These are phyloP conservation scores for Bruguiera sexangula DNA, from an alignment of 345 rosid species.

Conservation along the genomic window DNA sequence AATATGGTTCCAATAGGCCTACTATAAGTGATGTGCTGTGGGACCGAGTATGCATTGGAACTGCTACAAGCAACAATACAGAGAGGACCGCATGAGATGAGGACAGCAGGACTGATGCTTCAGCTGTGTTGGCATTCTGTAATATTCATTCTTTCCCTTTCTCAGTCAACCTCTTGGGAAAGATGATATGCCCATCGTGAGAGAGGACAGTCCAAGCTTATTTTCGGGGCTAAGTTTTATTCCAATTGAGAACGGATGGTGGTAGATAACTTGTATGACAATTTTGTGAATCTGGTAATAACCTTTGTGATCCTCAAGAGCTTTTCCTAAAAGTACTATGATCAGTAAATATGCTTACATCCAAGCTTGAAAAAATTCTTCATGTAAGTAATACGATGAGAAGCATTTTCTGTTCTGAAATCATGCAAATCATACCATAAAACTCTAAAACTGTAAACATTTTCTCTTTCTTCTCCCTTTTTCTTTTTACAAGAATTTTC, in stretches of 20 bases:
- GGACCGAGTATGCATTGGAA: conserved; percentile 46
- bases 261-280: conserved; percentile 23
- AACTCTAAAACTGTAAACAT: too few relatives aligned
- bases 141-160: conserved; percentile 25
- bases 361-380: too few relatives aligned
- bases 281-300: background rate
- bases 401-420: background rate
- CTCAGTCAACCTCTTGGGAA: conserved; percentile 2
- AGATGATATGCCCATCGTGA: conserved; percentile 12
- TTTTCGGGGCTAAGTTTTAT: conserved; percentile 22
- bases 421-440: too few relatives aligned
- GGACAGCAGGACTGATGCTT: conserved; percentile 26
- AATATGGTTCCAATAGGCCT: conserved; percentile 47
- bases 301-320: background rate
- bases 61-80: conserved; percentile 28
- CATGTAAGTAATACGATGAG: background rate
- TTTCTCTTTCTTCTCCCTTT: too few relatives aligned
- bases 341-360: background rate
- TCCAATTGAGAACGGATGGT: conserved; percentile 22
- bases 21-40: conserved; percentile 56
- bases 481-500: too few relatives aligned
- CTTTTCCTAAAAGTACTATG: too few relatives aligned
- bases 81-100: conserved; percentile 26
- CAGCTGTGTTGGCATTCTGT: conserved; percentile 14
- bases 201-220: conserved; percentile 6